Evolutionary conservation across 202 grass and related monocot species (phyloP).

Genomic region (Elaeis oleifera): DNA sequence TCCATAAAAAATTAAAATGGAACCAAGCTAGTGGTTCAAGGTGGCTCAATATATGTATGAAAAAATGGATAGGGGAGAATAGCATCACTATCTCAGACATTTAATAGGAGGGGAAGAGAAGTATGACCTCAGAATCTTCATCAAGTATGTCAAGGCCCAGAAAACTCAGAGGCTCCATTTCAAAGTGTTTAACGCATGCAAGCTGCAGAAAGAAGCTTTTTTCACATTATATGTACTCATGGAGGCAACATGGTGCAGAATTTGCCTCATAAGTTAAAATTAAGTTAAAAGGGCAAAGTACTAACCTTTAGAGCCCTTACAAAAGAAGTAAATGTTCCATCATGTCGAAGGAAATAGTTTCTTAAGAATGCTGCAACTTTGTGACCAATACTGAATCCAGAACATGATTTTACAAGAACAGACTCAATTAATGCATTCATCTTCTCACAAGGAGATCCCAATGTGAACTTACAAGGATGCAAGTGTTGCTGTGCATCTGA

Average conservation of each 20-base stretch:
- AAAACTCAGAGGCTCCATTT: constrained; percentile 65
- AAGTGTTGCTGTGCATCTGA: constrained; percentile 67
- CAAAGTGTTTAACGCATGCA: constrained; percentile 85
- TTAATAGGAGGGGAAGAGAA: constrained; percentile 16
- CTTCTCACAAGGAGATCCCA: constrained; percentile 66
- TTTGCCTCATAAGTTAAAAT: constrained; percentile 2
- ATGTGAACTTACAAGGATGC: constrained; percentile 58
- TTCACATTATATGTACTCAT: not conserved
- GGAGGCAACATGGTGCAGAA: not conserved
- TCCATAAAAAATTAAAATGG: too few relatives aligned
- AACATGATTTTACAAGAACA: constrained; percentile 56
- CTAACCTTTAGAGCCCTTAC: constrained; percentile 82
- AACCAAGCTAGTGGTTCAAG: too few relatives aligned
- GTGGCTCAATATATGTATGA: too few relatives aligned
- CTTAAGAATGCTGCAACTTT: constrained; percentile 64
- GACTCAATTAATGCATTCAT: constrained; percentile 83
- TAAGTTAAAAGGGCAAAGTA: constrained; percentile 6
- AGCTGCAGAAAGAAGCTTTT: constrained; percentile 36
- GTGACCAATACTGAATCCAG: constrained; percentile 55
- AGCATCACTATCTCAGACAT: too few relatives aligned
- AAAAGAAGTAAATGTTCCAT: constrained; percentile 85
- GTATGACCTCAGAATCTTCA: constrained; percentile 49
- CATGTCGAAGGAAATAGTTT: constrained; percentile 88
- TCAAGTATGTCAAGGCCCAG: constrained; percentile 56
- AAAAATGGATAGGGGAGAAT: too few relatives aligned